These are phyloP conservation scores for Suhomyces kunorum DNA, from an alignment of 1,139 yeast genomes.

Conservation along the genomic window DNA sequence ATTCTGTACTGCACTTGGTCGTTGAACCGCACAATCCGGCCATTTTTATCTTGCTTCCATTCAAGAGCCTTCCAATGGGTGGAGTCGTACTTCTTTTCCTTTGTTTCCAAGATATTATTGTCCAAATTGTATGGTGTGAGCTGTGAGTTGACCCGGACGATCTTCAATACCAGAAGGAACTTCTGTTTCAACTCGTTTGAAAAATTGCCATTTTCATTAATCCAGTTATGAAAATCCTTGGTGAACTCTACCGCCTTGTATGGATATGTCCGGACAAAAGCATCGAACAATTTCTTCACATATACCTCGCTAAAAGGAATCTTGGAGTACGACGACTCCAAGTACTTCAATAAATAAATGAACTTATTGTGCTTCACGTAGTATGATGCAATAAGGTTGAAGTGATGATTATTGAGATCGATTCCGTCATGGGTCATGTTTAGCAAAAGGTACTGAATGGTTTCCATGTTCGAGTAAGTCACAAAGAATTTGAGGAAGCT, in stretches of 20 bases:
- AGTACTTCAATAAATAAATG: slow-evolving; percentile 27
- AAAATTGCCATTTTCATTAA: slow-evolving; percentile 15
- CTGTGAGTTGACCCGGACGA: slow-evolving; percentile 31
- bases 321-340: slow-evolving; percentile 22
- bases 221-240: slow-evolving; percentile 27
- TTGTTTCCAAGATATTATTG: slow-evolving; percentile 18
- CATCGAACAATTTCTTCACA: slow-evolving; percentile 28
- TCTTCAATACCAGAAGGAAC: slow-evolving; percentile 19
- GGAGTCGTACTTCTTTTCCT: slow-evolving; percentile 23
- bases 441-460: slow-evolving; percentile 27
- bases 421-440: slow-evolving; percentile 18
- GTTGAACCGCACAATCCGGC: slow-evolving; percentile 17
- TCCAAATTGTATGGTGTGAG: slow-evolving; percentile 32
- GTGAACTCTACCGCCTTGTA: slow-evolving; percentile 31
- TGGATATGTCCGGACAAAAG: slow-evolving; percentile 40
- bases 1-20: slow-evolving; percentile 38
- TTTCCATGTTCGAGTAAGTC: slow-evolving; percentile 21
- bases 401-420: slow-evolving; percentile 19
- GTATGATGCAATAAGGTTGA: slow-evolving; percentile 26
- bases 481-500: slow-evolving; percentile 24
- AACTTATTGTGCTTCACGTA: slow-evolving; percentile 30
- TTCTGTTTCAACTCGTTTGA: slow-evolving; percentile 12
- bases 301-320: slow-evolving; percentile 26
- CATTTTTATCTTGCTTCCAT: slow-evolving; percentile 20
- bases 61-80: slow-evolving; percentile 24